Conservation (phyloP, 139 green algal genomes). For the Micractinium conductrix region DNA sequence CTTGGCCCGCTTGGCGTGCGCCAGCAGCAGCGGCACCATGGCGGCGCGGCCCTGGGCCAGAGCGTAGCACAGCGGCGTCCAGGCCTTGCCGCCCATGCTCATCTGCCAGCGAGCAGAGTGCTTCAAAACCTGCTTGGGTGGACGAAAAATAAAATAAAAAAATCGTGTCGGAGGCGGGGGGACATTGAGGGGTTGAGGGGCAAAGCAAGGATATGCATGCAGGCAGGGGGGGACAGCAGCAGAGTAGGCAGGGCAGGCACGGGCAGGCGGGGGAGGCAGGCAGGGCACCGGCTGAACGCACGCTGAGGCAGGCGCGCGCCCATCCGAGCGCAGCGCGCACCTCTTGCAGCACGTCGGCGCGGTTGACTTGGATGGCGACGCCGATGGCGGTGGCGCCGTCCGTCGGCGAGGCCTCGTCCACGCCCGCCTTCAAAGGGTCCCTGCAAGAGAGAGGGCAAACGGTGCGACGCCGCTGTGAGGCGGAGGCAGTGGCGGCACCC, state of each 20-base stretch:
- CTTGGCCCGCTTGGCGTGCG: slow-evolving; percentile 15
- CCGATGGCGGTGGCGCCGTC: slow-evolving; percentile 4
- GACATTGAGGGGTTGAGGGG: not conserved
- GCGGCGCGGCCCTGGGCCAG: not conserved
- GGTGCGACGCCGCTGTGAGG: too few relatives aligned
- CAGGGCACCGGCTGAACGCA: not conserved
- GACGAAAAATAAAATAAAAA: not conserved
- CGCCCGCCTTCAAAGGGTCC: not conserved
- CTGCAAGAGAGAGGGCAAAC: not conserved
- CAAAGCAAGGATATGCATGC: not conserved
- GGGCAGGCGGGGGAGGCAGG: not conserved
- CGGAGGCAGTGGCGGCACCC: too few relatives aligned
- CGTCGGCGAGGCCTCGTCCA: slow-evolving; percentile 7
- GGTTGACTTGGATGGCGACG: not conserved
- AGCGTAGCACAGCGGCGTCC: slow-evolving; percentile 30
- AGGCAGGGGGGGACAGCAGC: too few relatives aligned
- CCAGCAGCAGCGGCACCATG: slow-evolving; percentile 30
- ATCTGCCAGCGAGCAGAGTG: slow-evolving; percentile 10
- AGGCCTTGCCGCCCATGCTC: not conserved
- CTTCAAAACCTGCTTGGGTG: not conserved
- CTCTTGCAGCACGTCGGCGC: slow-evolving; percentile 12
- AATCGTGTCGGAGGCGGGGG: too few relatives aligned
- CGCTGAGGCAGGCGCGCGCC: not conserved
- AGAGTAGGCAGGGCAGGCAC: not conserved
- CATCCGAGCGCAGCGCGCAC: not conserved